phyloP scores from a whole-genome alignment of 225 moss, liverwort and hornwort species.

The Ulota crispa region DNA sequence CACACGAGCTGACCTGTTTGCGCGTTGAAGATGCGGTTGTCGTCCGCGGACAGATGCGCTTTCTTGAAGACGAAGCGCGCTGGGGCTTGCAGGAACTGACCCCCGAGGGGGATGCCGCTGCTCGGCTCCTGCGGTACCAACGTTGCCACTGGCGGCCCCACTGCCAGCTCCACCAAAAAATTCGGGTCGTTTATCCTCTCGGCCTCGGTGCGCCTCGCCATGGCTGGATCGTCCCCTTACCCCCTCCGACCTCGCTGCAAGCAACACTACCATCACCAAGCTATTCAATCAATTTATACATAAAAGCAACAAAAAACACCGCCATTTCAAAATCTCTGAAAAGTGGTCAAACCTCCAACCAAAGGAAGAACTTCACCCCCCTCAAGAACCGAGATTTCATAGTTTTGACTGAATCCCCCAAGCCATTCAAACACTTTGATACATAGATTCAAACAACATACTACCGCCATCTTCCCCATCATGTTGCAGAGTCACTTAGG shows the following conservation, averaged over 20 bases:
- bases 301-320: neutral
- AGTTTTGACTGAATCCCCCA: neutral
- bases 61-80: constrained; percentile 78
- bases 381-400: neutral
- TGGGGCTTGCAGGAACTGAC: constrained; percentile 42
- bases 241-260: neutral
- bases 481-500: neutral
- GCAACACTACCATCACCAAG: neutral
- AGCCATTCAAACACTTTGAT: too few relatives aligned
- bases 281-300: neutral
- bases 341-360: neutral
- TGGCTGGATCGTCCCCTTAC: neutral
- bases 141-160: constrained; percentile 64
- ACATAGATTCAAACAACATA: neutral
- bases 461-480: neutral
- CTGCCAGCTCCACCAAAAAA: constrained; percentile 75
- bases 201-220: constrained; percentile 57
- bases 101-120: constrained; percentile 56
- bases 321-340: neutral
- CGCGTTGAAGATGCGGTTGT: constrained; percentile 75
- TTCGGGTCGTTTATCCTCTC: constrained; percentile 84
- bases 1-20: constrained; percentile 65
- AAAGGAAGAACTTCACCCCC: neutral
- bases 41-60: constrained; percentile 77
- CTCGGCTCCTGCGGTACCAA: constrained; percentile 70